Percentiles rank a stretch among this genome's conserved stretches.
Conservation (phyloP, 331 rosid genomes). For the Quercus phellos region DNA sequence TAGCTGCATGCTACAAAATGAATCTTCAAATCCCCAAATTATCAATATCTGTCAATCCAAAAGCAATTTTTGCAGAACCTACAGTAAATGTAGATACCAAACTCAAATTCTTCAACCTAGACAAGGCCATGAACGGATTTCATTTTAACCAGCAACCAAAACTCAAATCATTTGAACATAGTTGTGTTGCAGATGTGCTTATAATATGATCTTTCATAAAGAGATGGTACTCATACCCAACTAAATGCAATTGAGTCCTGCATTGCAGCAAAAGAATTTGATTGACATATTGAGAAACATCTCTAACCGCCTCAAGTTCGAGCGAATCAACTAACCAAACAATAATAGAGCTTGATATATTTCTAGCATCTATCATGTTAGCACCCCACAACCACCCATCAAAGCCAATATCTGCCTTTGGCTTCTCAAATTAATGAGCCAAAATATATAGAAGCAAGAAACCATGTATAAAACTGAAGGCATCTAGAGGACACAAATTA, state of each 20-base stretch:
- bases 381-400: neutral
- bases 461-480: neutral
- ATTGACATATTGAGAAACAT: neutral
- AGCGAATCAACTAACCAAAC: neutral
- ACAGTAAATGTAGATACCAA: neutral
- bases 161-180: neutral
- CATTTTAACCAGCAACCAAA: neutral
- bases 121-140: neutral
- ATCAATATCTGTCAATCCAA: neutral
- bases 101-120: neutral
- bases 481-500: neutral
- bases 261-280: neutral
- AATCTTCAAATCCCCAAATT: neutral
- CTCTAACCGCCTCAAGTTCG: neutral
- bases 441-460: too few species aligned
- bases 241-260: neutral
- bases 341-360: neutral
- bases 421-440: neutral
- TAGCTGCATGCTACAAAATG: too few species aligned
- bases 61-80: neutral
- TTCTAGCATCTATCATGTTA: neutral
- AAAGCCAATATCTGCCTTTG: neutral
- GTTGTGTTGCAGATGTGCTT: neutral
- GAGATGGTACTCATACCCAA: too few species aligned
- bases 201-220: neutral